Conservation (phyloP, 169 alveolate genomes). For the Plasmodium sp. region DNA sequence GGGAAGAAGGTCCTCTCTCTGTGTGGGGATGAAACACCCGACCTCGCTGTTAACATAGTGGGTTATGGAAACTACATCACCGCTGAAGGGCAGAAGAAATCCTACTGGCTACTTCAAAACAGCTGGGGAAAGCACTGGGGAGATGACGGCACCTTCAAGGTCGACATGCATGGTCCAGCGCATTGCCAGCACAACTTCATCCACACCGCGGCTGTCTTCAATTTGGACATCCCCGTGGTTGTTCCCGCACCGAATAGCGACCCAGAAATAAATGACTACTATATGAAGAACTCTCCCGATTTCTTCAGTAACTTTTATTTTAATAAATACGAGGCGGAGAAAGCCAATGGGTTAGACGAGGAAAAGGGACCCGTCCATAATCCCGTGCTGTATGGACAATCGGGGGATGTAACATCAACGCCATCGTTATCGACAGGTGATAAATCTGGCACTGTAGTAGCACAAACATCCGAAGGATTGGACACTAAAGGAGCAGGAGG, state of each 20-base stretch:
- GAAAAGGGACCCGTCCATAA: too few species aligned
- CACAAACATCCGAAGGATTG: too few species aligned
- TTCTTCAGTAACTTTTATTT: neutral
- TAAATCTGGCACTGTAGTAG: too few species aligned
- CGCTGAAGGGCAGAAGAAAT: neutral
- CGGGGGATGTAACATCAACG: too few species aligned
- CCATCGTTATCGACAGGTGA: too few species aligned
- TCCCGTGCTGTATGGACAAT: too few species aligned
- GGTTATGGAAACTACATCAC: conserved; percentile 68
- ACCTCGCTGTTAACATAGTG: conserved; percentile 35
- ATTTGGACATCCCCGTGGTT: neutral
- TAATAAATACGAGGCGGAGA: neutral
- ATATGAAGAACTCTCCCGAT: neutral
- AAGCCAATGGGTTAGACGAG: neutral
- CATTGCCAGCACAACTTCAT: neutral
- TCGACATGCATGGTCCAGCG: conserved; percentile 29
- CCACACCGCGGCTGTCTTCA: conserved; percentile 5
- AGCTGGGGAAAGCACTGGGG: conserved; percentile 54
- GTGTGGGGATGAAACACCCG: conserved; percentile 40
- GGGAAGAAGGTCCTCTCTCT: conserved; percentile 34
- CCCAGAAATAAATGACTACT: neutral
- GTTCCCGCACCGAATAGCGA: neutral
- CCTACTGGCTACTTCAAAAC: conserved; percentile 7
- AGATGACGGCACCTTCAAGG: conserved; percentile 9
- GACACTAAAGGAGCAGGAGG: too few species aligned